Percentiles rank a stretch among this genome's conserved stretches.
phyloP scores from a whole-genome alignment of 1,284 basidiomycete species.

The Polyporus tsugae region DNA sequence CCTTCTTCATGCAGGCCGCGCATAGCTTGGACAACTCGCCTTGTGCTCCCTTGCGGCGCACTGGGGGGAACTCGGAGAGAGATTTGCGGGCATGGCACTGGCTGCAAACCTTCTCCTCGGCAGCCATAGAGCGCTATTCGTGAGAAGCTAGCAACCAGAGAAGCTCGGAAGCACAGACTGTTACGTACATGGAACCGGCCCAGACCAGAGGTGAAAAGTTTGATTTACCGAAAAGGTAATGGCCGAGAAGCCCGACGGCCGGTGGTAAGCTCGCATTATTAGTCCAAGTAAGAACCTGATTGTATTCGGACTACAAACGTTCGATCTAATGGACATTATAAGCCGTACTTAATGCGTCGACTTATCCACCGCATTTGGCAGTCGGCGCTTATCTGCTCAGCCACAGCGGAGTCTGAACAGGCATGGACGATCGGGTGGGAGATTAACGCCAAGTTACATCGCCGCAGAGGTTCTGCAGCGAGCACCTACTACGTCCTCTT shows the following conservation, averaged over 20 bases:
- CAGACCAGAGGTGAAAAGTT: neutral
- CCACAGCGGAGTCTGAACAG: slow-evolving; percentile 10
- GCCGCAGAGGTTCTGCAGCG: no score
- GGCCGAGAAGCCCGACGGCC: neutral
- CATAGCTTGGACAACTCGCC: neutral
- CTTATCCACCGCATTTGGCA: neutral
- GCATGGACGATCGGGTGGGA: neutral
- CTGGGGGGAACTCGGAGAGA: neutral
- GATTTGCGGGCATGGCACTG: slow-evolving; percentile 2
- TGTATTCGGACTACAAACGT: neutral
- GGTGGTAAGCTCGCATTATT: neutral
- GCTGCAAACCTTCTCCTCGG: neutral
- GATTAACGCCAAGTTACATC: neutral
- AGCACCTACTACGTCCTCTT: no score
- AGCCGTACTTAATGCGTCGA: neutral
- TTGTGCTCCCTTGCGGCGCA: neutral
- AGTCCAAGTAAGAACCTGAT: neutral
- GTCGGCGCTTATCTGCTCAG: neutral
- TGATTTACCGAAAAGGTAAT: neutral
- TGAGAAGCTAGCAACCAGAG: neutral
- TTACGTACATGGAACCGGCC: neutral
- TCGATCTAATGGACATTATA: neutral
- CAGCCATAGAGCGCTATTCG: neutral
- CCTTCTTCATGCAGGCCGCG: neutral
- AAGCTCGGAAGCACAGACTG: neutral